These are phyloP conservation scores for Emmonsiellopsis sp. DNA, from an alignment of 2,329 filamentous ascomycete genomes.

Conservation along the genomic window DNA sequence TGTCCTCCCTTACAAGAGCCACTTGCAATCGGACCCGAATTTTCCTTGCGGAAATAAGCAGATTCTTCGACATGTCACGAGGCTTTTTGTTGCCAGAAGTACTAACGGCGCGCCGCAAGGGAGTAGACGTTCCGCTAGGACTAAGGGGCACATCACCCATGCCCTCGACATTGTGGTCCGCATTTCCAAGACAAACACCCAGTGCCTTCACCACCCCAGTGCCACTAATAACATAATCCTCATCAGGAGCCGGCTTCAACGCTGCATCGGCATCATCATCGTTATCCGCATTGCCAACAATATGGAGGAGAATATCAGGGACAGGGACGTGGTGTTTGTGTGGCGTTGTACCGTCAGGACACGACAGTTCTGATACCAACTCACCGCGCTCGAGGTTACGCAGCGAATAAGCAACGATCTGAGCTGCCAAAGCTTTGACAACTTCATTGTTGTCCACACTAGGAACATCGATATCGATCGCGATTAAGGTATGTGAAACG, in stretches of 20 bases:
- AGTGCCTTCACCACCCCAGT: constrained; percentile 92
- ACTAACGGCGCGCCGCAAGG: constrained; percentile 41
- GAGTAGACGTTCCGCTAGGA: constrained; percentile 46
- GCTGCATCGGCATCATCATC: constrained; percentile 45
- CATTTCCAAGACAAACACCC: constrained; percentile 79
- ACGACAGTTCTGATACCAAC: constrained; percentile 48
- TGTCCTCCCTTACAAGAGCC: constrained; percentile 66
- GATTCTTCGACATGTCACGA: constrained; percentile 86
- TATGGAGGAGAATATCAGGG: constrained; percentile 75
- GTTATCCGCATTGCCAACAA: constrained; percentile 63
- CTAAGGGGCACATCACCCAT: constrained; percentile 30
- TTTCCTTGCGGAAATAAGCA: constrained; percentile 79
- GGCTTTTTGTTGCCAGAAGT: constrained; percentile 53
- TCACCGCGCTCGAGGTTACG: constrained; percentile 78
- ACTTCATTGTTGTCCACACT: constrained; percentile 74
- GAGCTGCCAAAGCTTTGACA: constrained; percentile 82
- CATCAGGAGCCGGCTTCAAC: constrained; percentile 64
- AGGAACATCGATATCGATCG: constrained; percentile 85
- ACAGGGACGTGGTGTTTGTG: constrained; percentile 48
- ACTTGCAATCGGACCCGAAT: constrained; percentile 76
- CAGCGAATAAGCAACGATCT: constrained; percentile 89
- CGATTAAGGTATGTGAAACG: constrained; percentile 73
- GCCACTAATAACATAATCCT: constrained; percentile 92
- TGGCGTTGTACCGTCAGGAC: constrained; percentile 30
- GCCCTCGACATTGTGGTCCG: constrained; percentile 40